A percentile compares a stretch with the other conserved stretches of the same genome.
These are phyloP conservation scores for Plenodomus tracheiphilus DNA, from an alignment of 2,329 filamentous ascomycete species.

Conservation along the genomic window DNA sequence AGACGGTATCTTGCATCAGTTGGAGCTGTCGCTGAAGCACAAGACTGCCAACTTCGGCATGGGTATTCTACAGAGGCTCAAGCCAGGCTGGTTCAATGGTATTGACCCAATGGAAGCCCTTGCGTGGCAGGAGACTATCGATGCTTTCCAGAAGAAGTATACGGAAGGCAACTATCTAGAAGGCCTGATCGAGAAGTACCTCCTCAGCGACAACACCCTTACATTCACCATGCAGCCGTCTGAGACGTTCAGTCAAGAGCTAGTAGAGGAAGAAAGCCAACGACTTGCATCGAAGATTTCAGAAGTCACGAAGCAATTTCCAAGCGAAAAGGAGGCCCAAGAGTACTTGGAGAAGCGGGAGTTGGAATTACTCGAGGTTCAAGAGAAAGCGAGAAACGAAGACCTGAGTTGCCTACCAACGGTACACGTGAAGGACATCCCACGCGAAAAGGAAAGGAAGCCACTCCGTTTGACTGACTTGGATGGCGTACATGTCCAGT, in stretches of 20 bases:
- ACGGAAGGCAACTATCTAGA: constrained; percentile 81
- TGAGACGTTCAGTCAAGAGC: constrained; percentile 69
- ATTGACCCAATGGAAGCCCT: constrained; percentile 89
- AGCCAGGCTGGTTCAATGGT: constrained; percentile 94
- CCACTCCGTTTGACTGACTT: constrained; percentile 62
- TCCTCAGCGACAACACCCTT: constrained; percentile 82
- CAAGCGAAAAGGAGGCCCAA: constrained; percentile 71
- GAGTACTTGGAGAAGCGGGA: constrained; percentile 76
- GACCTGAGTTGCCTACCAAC: constrained; percentile 87
- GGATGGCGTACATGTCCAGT: constrained; percentile 73
- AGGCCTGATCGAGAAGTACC: constrained; percentile 81
- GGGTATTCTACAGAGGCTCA: constrained; percentile 82
- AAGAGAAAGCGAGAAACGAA: constrained; percentile 80
- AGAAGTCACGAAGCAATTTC: constrained; percentile 68
- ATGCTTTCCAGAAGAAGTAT: constrained; percentile 77
- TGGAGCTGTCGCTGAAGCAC: constrained; percentile 91
- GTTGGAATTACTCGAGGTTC: constrained; percentile 75
- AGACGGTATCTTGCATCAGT: constrained; percentile 88
- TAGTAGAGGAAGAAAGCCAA: constrained; percentile 75
- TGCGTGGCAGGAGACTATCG: constrained; percentile 87
- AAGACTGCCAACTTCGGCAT: constrained; percentile 96
- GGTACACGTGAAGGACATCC: constrained; percentile 86
- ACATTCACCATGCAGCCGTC: constrained; percentile 95
- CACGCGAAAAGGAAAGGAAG: constrained; percentile 74
- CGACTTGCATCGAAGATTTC: constrained; percentile 75